Conservation (phyloP, 2,329 filamentous ascomycete genomes). For the Tolypocladium endophyticum region DNA sequence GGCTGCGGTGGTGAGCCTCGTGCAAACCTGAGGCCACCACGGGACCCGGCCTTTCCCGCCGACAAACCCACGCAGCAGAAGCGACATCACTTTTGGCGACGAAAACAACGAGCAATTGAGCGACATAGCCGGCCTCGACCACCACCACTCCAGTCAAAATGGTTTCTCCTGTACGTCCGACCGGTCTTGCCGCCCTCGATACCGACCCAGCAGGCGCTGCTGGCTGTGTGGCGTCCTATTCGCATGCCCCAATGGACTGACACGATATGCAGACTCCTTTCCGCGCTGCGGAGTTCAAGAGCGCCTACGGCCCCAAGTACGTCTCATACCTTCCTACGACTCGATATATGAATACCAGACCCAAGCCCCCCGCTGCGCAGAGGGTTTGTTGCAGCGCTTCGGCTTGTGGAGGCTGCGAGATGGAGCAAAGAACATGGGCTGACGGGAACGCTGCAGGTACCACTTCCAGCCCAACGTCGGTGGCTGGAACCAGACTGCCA, state of each 20-base stretch:
- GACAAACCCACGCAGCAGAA: conserved; percentile 22
- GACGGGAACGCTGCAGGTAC: conserved; percentile 37
- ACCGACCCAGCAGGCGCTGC: background rate
- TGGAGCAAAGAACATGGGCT: conserved; percentile 7
- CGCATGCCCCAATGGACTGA: conserved; percentile 15
- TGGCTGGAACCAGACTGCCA: conserved; percentile 35
- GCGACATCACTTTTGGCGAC: conserved; percentile 13
- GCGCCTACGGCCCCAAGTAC: conserved; percentile 58
- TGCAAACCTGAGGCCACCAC: conserved; percentile 18
- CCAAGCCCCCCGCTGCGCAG: background rate
- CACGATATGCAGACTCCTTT: conserved; percentile 31
- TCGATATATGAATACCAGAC: background rate
- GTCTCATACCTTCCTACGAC: conserved; percentile 6
- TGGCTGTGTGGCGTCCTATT: background rate
- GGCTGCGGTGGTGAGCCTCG: conserved; percentile 5
- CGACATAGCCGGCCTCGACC: conserved; percentile 17
- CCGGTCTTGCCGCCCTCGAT: background rate
- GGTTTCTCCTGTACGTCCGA: conserved; percentile 26
- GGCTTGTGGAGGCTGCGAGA: background rate
- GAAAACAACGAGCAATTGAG: conserved; percentile 25
- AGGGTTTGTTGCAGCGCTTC: background rate
- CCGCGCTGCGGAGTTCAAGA: conserved; percentile 43
- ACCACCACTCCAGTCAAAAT: conserved; percentile 23
- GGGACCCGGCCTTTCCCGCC: conserved; percentile 20
- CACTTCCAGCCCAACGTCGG: conserved; percentile 43